A percentile compares a stretch with the other conserved stretches of the same genome.
Evolutionary conservation across 257 asterid genomes (phyloP).

Genomic region (Pogostemon cablin): DNA sequence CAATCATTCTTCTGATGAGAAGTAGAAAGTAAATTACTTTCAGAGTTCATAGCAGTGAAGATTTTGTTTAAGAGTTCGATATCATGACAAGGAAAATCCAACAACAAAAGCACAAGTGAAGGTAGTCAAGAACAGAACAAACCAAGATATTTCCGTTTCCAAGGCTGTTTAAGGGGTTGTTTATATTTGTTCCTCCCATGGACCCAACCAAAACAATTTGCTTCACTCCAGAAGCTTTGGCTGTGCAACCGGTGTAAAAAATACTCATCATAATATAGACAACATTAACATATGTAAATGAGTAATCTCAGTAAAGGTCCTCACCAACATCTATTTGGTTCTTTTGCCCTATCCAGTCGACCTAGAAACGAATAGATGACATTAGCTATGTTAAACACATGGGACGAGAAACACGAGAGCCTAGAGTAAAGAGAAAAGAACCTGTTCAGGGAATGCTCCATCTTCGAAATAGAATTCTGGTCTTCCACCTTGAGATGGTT

Average conservation of each 20-base stretch:
- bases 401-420: constrained; percentile 1
- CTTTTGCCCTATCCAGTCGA: constrained; percentile 97
- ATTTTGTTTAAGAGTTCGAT: no score
- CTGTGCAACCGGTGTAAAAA: constrained; percentile 46
- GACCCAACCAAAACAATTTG: constrained; percentile 92
- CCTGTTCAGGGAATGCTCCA: constrained; percentile 88
- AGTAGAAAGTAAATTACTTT: background rate
- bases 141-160: constrained; percentile 97
- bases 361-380: constrained; percentile 46
- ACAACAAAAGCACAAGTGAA: background rate
- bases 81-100: background rate
- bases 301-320: constrained; percentile 20
- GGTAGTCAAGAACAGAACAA: constrained; percentile 15
- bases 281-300: background rate
- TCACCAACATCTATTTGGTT: constrained; percentile 94
- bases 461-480: constrained; percentile 95
- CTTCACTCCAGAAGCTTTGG: constrained; percentile 95
- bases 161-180: constrained; percentile 76
- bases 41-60: no score
- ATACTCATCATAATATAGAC: constrained; percentile 3
- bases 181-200: constrained; percentile 86
- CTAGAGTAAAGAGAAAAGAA: constrained; percentile 19
- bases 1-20: background rate
- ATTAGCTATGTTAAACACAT: background rate
- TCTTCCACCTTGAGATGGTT: constrained; percentile 77